Percentiles rank a stretch among this genome's conserved stretches.
phyloP scores from a whole-genome alignment of 1,284 basidiomycete genomes.

The Psilocybe mexicana region DNA sequence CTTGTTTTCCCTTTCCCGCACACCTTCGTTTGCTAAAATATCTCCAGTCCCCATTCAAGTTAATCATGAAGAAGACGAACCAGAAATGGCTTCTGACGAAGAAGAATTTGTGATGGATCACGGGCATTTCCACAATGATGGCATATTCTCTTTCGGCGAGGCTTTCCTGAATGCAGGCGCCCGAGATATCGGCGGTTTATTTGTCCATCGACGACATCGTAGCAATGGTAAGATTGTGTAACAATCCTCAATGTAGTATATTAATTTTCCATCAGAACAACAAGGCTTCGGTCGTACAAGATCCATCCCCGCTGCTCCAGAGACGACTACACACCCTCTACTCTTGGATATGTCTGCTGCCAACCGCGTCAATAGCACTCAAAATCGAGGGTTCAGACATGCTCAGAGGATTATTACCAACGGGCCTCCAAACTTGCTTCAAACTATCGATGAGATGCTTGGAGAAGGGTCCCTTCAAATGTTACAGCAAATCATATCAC shows the following conservation, averaged over 20 bases:
- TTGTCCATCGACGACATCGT: slow-evolving; percentile 57
- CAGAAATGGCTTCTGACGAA: slow-evolving; percentile 70
- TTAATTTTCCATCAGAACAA: slow-evolving; percentile 39
- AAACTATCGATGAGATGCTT: slow-evolving; percentile 82
- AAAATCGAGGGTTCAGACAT: slow-evolving; percentile 56
- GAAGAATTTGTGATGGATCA: slow-evolving; percentile 54
- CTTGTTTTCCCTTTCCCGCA: slow-evolving; percentile 2
- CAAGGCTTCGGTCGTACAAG: slow-evolving; percentile 66
- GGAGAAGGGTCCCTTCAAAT: slow-evolving; percentile 82
- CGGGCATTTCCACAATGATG: slow-evolving; percentile 33
- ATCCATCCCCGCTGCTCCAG: slow-evolving; percentile 48
- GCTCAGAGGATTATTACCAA: slow-evolving; percentile 53
- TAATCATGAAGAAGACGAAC: slow-evolving; percentile 59
- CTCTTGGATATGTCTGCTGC: slow-evolving; percentile 64
- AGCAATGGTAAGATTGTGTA: slow-evolving; percentile 41
- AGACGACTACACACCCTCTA: slow-evolving; percentile 81
- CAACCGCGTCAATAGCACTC: slow-evolving; percentile 42
- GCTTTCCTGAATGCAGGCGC: slow-evolving; percentile 44
- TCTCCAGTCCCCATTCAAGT: slow-evolving; percentile 51
- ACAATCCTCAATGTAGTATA: background rate
- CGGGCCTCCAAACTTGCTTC: slow-evolving; percentile 62
- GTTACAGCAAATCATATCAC: slow-evolving; percentile 77
- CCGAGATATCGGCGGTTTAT: slow-evolving; percentile 49
- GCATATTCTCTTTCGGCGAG: slow-evolving; percentile 58
- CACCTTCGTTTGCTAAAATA: slow-evolving; percentile 10